Conservation (phyloP, 805 yeast genomes). For the Zygosaccharomyces siamensis region DNA sequence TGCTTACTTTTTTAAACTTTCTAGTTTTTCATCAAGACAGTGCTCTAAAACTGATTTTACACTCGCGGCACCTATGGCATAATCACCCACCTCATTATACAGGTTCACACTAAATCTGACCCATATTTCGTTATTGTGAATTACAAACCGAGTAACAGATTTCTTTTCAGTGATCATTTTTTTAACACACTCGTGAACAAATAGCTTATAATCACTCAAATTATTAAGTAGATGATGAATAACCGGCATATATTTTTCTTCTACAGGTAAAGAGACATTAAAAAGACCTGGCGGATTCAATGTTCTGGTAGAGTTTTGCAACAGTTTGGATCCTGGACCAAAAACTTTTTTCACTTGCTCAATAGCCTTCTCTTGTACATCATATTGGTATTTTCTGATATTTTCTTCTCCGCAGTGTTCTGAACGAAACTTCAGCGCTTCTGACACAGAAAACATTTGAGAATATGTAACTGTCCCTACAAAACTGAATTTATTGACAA, state of each 20-base stretch:
- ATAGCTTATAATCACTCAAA: constrained; percentile 11
- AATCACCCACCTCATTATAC: constrained; percentile 55
- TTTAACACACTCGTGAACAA: constrained; percentile 21
- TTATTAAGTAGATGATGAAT: constrained; percentile 18
- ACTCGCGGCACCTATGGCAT: constrained; percentile 38
- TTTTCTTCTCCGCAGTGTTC: constrained; percentile 45
- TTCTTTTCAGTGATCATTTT: constrained; percentile 31
- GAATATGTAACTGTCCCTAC: constrained; percentile 49
- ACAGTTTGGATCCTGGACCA: constrained; percentile 36
- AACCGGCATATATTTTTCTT: constrained; percentile 20
- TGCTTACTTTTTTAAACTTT: too few relatives aligned
- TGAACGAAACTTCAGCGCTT: constrained; percentile 51
- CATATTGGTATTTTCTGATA: constrained; percentile 45
- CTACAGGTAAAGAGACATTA: constrained; percentile 43
- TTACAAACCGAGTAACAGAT: constrained; percentile 45
- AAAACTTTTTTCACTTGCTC: constrained; percentile 38
- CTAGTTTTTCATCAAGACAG: neutral
- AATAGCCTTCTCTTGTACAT: constrained; percentile 44
- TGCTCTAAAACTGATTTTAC: neutral
- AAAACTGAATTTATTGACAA: constrained; percentile 45
- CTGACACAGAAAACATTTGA: constrained; percentile 38
- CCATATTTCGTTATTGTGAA: constrained; percentile 41
- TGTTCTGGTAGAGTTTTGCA: constrained; percentile 21
- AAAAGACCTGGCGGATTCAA: constrained; percentile 22
- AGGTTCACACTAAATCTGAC: constrained; percentile 57